These are phyloP conservation scores for Schizochytrium sp. DNA, from an alignment of 108 stramenopile species.

Conservation along the genomic window DNA sequence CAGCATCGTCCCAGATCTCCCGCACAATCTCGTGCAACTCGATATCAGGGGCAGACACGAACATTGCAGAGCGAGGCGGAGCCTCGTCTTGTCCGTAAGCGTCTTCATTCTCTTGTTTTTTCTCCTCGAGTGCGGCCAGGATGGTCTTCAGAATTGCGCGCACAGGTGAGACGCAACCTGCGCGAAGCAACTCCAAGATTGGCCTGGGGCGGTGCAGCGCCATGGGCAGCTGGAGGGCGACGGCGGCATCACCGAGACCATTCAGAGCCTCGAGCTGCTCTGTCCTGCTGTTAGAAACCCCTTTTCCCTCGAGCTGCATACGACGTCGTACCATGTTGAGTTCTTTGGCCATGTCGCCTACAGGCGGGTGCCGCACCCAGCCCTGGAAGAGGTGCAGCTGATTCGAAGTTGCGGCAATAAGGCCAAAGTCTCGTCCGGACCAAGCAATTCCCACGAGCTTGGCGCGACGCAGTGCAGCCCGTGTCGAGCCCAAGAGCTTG, in stretches of 20 bases:
- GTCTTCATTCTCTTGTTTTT: background rate
- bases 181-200: background rate
- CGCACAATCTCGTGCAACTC: background rate
- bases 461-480: background rate
- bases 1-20: background rate
- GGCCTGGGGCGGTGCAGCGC: background rate
- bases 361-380: background rate
- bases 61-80: background rate
- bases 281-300: background rate
- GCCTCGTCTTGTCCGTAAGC: background rate
- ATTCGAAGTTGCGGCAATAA: background rate
- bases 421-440: slow-evolving; percentile 6
- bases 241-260: background rate
- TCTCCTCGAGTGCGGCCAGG: background rate
- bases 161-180: background rate
- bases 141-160: background rate
- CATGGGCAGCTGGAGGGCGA: background rate
- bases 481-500: background rate
- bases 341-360: background rate
- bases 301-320: background rate
- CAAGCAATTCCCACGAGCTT: background rate
- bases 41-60: background rate
- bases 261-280: background rate
- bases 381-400: background rate
- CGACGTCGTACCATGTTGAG: background rate